Conservation (phyloP, 2,329 filamentous ascomycete species). For the Alternaria novae-zelandiae region DNA sequence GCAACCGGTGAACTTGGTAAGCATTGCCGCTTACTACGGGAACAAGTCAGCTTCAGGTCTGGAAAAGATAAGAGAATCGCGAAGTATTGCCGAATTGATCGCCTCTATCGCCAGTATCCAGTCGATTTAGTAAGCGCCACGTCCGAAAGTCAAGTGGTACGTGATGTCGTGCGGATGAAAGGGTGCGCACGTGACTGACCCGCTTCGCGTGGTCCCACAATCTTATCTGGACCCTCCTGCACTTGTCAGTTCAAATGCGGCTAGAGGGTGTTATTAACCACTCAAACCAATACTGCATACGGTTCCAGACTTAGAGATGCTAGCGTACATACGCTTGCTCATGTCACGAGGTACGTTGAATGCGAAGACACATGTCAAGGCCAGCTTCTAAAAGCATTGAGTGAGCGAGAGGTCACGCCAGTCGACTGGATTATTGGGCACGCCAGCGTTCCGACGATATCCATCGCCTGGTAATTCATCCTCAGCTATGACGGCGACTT, state of each 20-base stretch:
- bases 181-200: not conserved
- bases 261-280: not conserved
- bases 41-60: not conserved
- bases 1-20: conserved; percentile 7
- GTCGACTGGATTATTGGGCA: not conserved
- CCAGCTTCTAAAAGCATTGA: not conserved
- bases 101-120: not conserved
- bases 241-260: not conserved
- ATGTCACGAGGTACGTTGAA: not conserved
- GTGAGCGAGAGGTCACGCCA: not conserved
- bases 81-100: not conserved
- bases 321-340: not conserved
- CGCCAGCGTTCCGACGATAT: not conserved
- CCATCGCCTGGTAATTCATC: not conserved
- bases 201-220: not conserved
- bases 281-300: not conserved
- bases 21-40: not conserved
- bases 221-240: not conserved
- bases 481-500: not conserved
- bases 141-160: not conserved
- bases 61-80: not conserved
- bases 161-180: not conserved
- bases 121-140: not conserved
- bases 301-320: not conserved
- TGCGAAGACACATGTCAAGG: not conserved